Conservation (phyloP, 306 rosid species). For the Fragaria ananassa region DNA sequence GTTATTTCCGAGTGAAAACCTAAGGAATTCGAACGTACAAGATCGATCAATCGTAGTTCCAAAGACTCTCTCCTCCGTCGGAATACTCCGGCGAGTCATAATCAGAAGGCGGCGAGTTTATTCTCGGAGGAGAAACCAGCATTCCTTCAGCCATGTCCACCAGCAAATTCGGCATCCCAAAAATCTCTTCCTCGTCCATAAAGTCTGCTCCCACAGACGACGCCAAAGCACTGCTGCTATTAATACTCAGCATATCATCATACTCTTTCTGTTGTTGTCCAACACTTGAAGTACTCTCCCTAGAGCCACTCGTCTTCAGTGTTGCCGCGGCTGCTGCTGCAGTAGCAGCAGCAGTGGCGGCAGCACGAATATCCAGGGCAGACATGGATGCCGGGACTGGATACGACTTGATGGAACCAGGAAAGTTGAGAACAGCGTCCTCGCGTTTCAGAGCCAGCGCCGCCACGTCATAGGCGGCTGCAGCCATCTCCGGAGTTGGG, state of each 20-base stretch:
- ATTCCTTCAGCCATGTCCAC: slow-evolving; percentile 91
- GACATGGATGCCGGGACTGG: slow-evolving; percentile 61
- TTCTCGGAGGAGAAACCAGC: slow-evolving; percentile 85
- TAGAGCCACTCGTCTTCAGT: not conserved
- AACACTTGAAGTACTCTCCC: not conserved
- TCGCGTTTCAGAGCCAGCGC: slow-evolving; percentile 66
- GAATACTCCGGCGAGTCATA: slow-evolving; percentile 35
- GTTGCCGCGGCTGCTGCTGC: slow-evolving; percentile 4
- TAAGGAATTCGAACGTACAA: not conserved
- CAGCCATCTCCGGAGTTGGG: slow-evolving; percentile 77
- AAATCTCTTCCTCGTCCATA: slow-evolving; percentile 79
- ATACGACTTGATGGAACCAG: slow-evolving; percentile 25
- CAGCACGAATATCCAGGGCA: slow-evolving; percentile 55
- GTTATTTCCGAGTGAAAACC: not conserved
- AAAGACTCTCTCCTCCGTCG: slow-evolving; percentile 47
- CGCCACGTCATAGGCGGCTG: slow-evolving; percentile 87
- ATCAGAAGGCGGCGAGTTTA: slow-evolving; percentile 42
- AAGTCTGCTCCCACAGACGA: slow-evolving; percentile 34
- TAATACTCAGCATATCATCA: not conserved
- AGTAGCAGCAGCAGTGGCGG: slow-evolving; percentile 50
- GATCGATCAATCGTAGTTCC: slow-evolving; percentile 52
- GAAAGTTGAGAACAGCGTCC: slow-evolving; percentile 63
- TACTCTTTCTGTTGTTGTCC: not conserved
- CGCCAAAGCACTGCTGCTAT: not conserved
- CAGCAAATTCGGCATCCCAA: slow-evolving; percentile 76